These are phyloP conservation scores for Paraleonurus japonicus DNA, from an alignment of 257 asterid species.

Conservation along the genomic window DNA sequence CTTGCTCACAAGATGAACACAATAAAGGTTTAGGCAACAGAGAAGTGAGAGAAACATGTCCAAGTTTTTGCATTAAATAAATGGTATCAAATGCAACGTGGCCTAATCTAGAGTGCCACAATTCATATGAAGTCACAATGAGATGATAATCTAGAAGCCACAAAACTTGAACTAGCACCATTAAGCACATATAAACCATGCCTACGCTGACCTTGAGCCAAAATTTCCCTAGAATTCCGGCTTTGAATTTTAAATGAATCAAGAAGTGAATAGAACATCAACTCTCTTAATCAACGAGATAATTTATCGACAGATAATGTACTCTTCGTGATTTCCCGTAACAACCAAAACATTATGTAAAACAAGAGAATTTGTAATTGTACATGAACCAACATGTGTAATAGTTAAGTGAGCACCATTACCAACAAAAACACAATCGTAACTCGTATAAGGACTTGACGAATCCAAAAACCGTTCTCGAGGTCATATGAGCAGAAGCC, in stretches of 20 bases:
- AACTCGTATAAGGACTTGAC: neutral
- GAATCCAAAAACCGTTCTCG: neutral
- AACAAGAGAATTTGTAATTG: neutral
- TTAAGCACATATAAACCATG: neutral
- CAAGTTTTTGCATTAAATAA: too few species aligned
- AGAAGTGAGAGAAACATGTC: too few species aligned
- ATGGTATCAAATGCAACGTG: too few species aligned
- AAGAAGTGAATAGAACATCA: neutral
- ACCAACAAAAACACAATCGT: neutral
- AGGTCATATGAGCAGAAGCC: neutral
- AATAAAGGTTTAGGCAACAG: too few species aligned
- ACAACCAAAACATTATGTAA: neutral
- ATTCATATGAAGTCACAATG: too few species aligned
- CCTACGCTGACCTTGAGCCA: neutral
- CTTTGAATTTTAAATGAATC: neutral
- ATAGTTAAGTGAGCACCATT: neutral
- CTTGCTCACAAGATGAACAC: too few species aligned
- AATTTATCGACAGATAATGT: neutral
- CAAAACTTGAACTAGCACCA: neutral
- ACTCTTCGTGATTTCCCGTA: neutral
- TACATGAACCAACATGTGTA: neutral
- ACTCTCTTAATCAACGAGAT: neutral
- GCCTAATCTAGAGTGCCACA: too few species aligned
- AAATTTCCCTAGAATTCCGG: neutral
- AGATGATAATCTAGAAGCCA: neutral